Evolutionary conservation across 441 rosid species (phyloP), one percentile per base, ranked within the genome.

Genomic region (Lagerstroemia fauriei): DNA sequence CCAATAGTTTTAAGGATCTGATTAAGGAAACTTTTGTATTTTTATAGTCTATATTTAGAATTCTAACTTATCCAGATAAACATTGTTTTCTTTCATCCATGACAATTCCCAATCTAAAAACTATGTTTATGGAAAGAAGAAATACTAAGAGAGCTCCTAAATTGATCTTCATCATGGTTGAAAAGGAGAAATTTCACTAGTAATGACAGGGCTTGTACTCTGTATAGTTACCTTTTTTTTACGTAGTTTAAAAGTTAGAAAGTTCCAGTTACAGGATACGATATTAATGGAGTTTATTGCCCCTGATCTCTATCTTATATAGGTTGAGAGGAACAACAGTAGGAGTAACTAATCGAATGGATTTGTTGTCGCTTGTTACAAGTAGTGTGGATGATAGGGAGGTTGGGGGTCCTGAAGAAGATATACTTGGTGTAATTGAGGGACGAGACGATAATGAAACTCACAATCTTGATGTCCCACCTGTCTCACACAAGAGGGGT

Each of bases 301-400:
- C 59, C 25, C 46, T 46, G 20, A 16, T 38, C 44, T 75, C 75
- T 41, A 59, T 73, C 80, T 72, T 79, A 27, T 79, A 44, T 77
- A 95, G 99, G 89, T 80, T 95, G 83, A 88, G 98, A 82, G 95
- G 99, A 85, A 93, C 98, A 24, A 66, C 84, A 14, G 25, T 83
- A 20, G 98, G 99, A 81, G 97, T 98, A 2, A 93, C 93, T 87
- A 96, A 95, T 83, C 87, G 95, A 77, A 90, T 96, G 98, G 98
- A 96, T 88, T 81, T 93, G 59, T 89, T 95, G 80, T 89, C 99
- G 47, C 98, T 96, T 71, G 94, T 92, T 81, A 95, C 98, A 9
- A 91, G 97, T 73, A 95, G 92, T 80, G 91, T 93, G 83, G 86
- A 90, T 82, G 87, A 88, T 32, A 84, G 85, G 38, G 97, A 95